Base-by-base conservation (phyloP, 352 stramenopile species). In the Pythium periplocum region DNA sequence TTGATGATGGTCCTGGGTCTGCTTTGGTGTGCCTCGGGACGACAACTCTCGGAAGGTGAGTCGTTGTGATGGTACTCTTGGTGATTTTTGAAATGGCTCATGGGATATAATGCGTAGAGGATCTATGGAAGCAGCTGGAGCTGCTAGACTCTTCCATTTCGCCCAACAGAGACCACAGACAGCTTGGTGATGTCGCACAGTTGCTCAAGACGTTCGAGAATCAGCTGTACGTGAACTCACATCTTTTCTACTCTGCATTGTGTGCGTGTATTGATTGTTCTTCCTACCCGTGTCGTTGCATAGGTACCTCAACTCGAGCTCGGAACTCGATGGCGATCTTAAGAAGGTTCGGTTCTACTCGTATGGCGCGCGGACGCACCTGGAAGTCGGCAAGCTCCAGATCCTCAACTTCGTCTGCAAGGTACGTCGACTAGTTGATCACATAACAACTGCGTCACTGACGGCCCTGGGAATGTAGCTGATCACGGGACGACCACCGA, bases 401-500 rank as follows among this genome's bases (percentile, higher is more conserved):
- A 92, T 94, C 56, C 70, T 94, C 40, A 89, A 90, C 56, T 94
- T 94, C 49, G 78, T 94, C 10, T 92, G 83, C 79, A 92, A 91
- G 75, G 80, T 93, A 61, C 47, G 48, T 41, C 17, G 67, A 26
- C 40, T 43, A 17, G 55, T 10, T 36, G 31, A 46, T 55, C n/a
- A 4, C 33, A 11, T 42, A 31, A 40, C 1, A 38, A 26, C 17
- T 46, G 40, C 34, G 5, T 35, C 45, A 43, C 4, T 26, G 38
- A 31, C 3, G 8, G 30, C 8, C 2, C 45, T 53, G 7, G 17
- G 7, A 43, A 30, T 44, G 2, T 51, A 92, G 82, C 57, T 93
- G 7, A 80, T 90, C 55, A 90, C 79, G 3, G 72, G 70, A 26
- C 69, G 69, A 26, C 79, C 79, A 48, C 82, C 82, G 8, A 80